Conservation (phyloP, 2,329 filamentous ascomycete species). For the Talaromyces piceae region DNA sequence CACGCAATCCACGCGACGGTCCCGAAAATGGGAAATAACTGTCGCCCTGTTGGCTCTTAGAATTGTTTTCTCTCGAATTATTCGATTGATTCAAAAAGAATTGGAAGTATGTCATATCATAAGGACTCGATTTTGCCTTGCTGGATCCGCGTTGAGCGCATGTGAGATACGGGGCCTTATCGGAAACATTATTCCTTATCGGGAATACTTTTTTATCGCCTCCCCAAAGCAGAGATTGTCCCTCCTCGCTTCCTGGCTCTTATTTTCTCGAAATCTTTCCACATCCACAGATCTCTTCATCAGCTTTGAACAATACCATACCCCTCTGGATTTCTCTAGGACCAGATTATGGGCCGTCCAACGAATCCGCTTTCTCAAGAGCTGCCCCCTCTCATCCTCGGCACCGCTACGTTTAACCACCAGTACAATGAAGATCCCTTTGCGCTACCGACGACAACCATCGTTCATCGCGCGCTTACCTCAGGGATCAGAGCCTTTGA, state of each 20-base stretch:
- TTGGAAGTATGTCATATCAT: no score
- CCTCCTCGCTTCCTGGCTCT: background rate
- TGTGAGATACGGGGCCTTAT: background rate
- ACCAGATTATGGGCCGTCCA: slow-evolving; percentile 21
- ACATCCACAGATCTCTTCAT: no score
- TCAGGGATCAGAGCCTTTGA: slow-evolving; percentile 46
- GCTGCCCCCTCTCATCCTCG: slow-evolving; percentile 41
- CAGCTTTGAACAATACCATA: no score
- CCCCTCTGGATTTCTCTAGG: background rate
- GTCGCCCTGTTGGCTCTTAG: no score
- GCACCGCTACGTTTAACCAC: slow-evolving; percentile 44
- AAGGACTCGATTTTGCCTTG: no score
- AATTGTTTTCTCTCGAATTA: no score
- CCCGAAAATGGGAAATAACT: no score
- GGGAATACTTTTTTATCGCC: slow-evolving; percentile 2
- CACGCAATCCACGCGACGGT: no score
- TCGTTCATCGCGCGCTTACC: slow-evolving; percentile 41
- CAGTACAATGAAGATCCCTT: slow-evolving; percentile 45
- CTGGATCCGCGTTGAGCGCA: no score
- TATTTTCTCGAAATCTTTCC: no score
- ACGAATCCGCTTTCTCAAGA: slow-evolving; percentile 31
- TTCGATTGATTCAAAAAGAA: no score
- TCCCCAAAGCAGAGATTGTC: background rate
- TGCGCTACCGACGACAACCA: slow-evolving; percentile 40
- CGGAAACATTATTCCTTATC: background rate